These are phyloP conservation scores for Phyllostachys edulis DNA, from an alignment of 176 grass and related monocot species.

Conservation along the genomic window DNA sequence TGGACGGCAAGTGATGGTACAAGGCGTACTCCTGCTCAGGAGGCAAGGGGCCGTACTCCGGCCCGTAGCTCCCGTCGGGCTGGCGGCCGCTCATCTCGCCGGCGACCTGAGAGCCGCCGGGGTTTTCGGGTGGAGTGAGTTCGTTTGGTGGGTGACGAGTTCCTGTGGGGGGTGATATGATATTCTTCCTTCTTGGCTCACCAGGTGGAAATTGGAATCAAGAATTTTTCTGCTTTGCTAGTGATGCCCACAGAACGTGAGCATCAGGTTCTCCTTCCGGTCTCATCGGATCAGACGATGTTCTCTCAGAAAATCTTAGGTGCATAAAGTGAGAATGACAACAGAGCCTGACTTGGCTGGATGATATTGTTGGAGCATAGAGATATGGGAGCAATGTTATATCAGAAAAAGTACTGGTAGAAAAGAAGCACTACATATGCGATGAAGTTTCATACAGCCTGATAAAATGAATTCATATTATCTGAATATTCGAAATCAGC, in stretches of 20 bases:
- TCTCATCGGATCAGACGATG: background rate
- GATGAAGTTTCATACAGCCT: no score
- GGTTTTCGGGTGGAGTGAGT: background rate
- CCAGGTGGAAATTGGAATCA: background rate
- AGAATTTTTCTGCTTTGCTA: slow-evolving; percentile 16
- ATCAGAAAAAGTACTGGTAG: background rate
- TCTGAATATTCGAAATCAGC: no score
- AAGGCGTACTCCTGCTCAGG: slow-evolving; percentile 17
- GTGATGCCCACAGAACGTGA: background rate
- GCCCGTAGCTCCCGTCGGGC: slow-evolving; percentile 23
- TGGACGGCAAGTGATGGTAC: slow-evolving; percentile 15
- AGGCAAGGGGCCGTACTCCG: slow-evolving; percentile 24
- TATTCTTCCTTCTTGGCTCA: background rate
- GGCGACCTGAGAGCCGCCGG: background rate
- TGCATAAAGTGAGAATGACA: background rate
- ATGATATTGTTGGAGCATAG: background rate
- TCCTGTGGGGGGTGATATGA: background rate
- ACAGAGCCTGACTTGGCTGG: background rate
- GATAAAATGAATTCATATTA: no score
- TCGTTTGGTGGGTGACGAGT: background rate
- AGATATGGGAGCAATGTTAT: background rate
- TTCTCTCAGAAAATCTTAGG: background rate
- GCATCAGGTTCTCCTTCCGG: slow-evolving; percentile 20
- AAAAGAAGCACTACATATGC: background rate
- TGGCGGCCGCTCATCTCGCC: background rate